These are phyloP conservation scores for Suillus sp. DNA, from an alignment of 768 basidiomycete species.

Conservation along the genomic window DNA sequence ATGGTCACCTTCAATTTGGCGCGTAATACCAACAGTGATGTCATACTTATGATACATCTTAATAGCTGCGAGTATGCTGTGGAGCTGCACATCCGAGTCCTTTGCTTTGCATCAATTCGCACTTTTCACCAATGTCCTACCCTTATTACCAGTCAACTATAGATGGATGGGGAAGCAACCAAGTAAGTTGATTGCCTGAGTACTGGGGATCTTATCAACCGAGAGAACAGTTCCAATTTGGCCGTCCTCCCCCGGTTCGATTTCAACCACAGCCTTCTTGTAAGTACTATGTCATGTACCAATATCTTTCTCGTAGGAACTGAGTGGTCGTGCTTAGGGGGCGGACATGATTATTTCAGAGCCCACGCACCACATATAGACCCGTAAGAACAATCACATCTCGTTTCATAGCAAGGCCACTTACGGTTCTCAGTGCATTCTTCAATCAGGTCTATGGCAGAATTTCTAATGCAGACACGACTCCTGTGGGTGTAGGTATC, in stretches of 20 bases:
- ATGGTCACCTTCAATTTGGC: background rate
- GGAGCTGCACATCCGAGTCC: background rate
- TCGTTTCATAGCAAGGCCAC: background rate
- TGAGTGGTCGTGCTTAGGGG: slow-evolving; percentile 43
- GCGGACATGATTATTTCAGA: slow-evolving; percentile 61
- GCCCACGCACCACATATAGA: slow-evolving; percentile 50
- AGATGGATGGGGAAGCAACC: slow-evolving; percentile 53
- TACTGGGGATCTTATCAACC: background rate
- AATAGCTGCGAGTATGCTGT: background rate
- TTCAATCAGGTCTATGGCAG: slow-evolving; percentile 40
- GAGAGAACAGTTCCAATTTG: slow-evolving; percentile 34
- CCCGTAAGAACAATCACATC: slow-evolving; percentile 10
- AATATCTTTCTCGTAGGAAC: slow-evolving; percentile 4
- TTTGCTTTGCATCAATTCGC: background rate
- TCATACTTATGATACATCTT: background rate
- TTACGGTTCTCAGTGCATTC: slow-evolving; percentile 28
- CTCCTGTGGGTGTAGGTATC: slow-evolving; percentile 48
- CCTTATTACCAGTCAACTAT: slow-evolving; percentile 44
- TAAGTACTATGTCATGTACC: slow-evolving; percentile 33
- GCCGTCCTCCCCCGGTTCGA: slow-evolving; percentile 34
- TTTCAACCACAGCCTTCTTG: slow-evolving; percentile 55
- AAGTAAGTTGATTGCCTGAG: slow-evolving; percentile 25
- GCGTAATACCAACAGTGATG: background rate
- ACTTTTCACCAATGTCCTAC: slow-evolving; percentile 40
- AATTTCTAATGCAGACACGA: slow-evolving; percentile 16